These are phyloP conservation scores for Condylostoma magnum DNA, from an alignment of 169 alveolate species.

Conservation along the genomic window DNA sequence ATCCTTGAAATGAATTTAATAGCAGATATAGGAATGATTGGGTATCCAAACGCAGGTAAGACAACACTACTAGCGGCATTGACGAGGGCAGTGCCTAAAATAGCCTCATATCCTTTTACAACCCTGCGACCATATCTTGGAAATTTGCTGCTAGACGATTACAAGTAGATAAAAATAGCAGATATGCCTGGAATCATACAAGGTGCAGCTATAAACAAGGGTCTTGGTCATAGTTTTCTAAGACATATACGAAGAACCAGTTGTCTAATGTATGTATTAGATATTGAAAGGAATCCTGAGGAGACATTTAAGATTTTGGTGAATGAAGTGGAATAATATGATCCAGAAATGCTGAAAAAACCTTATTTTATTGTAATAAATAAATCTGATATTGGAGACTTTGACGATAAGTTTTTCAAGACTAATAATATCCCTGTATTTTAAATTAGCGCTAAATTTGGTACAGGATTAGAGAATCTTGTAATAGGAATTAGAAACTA, in stretches of 20 bases:
- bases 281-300: conserved; percentile 32
- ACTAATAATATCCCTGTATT: not conserved
- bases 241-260: conserved; percentile 88
- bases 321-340: conserved; percentile 36
- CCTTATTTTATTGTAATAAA: conserved; percentile 48
- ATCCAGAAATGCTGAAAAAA: conserved; percentile 31
- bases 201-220: conserved; percentile 85
- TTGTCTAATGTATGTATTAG: conserved; percentile 63
- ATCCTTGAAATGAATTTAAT: conserved; percentile 61
- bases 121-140: conserved; percentile 81
- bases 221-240: conserved; percentile 87
- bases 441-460: conserved; percentile 16
- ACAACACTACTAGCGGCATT: conserved; percentile 50
- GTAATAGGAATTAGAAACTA: conserved; percentile 21
- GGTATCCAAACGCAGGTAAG: conserved; percentile 92
- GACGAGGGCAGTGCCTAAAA: conserved; percentile 77
- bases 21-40: conserved; percentile 89
- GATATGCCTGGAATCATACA: conserved; percentile 92
- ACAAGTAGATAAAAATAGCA: conserved; percentile 66
- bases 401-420: not conserved
- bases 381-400: conserved; percentile 48
- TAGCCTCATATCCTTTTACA: conserved; percentile 88
- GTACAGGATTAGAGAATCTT: conserved; percentile 32
- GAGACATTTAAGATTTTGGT: conserved; percentile 30
- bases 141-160: conserved; percentile 65